These are phyloP conservation scores for Phytopythium sindhum DNA, from an alignment of 352 stramenopile genomes.

Conservation along the genomic window DNA sequence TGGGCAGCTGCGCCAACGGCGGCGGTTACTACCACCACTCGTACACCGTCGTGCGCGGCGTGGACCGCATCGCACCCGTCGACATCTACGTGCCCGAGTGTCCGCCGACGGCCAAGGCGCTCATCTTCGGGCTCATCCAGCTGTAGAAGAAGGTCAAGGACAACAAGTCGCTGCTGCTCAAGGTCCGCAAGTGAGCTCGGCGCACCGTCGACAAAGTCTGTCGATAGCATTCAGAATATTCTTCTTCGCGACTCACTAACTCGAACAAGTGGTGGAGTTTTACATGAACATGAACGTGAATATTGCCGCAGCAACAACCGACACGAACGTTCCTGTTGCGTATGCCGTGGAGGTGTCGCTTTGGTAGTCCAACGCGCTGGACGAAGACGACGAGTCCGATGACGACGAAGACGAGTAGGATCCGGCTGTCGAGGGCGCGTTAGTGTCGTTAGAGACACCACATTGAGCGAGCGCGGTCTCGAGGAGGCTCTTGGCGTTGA, in stretches of 20 bases:
- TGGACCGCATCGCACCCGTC: conserved; percentile 95
- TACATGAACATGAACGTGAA: neutral
- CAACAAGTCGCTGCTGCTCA: conserved; percentile 92
- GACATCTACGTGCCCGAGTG: conserved; percentile 99
- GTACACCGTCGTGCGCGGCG: conserved; percentile 95
- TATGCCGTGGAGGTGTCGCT: too few relatives aligned
- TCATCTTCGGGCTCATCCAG: conserved; percentile 96
- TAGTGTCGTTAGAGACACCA: too few relatives aligned
- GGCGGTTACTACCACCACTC: conserved; percentile 92
- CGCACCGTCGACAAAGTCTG: too few relatives aligned
- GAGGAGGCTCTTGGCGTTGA: too few relatives aligned
- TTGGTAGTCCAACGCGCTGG: neutral
- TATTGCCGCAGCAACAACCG: neutral
- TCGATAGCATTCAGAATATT: too few relatives aligned
- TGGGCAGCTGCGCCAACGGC: conserved; percentile 97
- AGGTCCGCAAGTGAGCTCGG: conserved; percentile 85
- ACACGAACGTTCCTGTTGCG: too few relatives aligned
- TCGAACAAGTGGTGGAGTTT: neutral
- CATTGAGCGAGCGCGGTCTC: too few relatives aligned
- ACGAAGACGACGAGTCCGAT: too few relatives aligned
- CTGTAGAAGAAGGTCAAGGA: conserved; percentile 98
- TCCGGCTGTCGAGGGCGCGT: too few relatives aligned
- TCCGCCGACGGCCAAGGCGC: conserved; percentile 94
- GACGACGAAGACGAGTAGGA: too few relatives aligned
- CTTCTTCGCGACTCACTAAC: too few relatives aligned